A percentile compares a stretch with the other conserved stretches of the same genome.
phyloP scores from a whole-genome alignment of 192 early-diverging fungal species.

The Coemansia sp. region DNA sequence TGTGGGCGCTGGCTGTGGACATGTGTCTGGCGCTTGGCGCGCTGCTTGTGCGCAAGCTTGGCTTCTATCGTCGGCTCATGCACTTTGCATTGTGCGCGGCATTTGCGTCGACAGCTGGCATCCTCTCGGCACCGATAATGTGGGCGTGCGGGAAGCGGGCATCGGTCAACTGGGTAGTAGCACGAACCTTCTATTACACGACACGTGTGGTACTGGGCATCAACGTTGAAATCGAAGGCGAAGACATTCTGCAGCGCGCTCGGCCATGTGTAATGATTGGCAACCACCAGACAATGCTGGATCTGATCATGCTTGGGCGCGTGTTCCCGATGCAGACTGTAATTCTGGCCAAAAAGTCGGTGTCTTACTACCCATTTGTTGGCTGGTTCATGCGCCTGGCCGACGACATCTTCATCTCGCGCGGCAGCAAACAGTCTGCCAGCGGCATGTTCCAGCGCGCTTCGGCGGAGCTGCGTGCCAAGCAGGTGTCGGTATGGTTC shows the following conservation, averaged over 20 bases:
- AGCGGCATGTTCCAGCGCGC: constrained; percentile 79
- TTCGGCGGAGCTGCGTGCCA: constrained; percentile 70
- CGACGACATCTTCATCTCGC: constrained; percentile 88
- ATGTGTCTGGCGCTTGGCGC: constrained; percentile 25
- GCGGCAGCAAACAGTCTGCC: constrained; percentile 78
- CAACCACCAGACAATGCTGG: constrained; percentile 87
- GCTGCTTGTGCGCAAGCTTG: constrained; percentile 29
- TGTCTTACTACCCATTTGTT: constrained; percentile 76
- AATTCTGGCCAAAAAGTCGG: constrained; percentile 71
- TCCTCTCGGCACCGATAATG: constrained; percentile 57
- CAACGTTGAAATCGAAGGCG: constrained; percentile 59
- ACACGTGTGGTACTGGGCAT: constrained; percentile 60
- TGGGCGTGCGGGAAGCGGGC: constrained; percentile 59
- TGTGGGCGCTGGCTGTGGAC: constrained; percentile 32
- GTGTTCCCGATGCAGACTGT: constrained; percentile 71
- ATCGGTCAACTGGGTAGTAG: constrained; percentile 67
- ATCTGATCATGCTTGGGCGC: constrained; percentile 70
- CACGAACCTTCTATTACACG: constrained; percentile 57
- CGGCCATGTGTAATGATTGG: constrained; percentile 69
- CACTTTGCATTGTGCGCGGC: constrained; percentile 38
- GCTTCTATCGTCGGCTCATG: constrained; percentile 25
- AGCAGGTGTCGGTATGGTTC: constrained; percentile 81
- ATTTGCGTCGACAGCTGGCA: constrained; percentile 56
- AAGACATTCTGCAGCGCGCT: constrained; percentile 52
- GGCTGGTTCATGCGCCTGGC: constrained; percentile 73